Conservation (phyloP, 78 protist genomes). For the Acrasis kona region DNA sequence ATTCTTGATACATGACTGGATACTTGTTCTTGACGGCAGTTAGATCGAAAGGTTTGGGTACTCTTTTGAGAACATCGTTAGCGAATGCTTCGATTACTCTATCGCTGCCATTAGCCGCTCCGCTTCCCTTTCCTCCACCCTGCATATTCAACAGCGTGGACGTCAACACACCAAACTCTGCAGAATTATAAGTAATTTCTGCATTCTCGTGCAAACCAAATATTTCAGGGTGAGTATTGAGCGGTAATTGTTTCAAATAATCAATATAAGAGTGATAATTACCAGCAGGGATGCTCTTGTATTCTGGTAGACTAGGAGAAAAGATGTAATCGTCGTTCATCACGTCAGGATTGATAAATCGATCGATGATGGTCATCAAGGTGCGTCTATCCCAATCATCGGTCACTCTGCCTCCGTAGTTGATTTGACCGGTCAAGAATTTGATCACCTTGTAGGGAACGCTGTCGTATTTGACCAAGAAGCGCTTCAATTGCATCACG, state of each 20-base stretch:
- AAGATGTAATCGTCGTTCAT: constrained; percentile 37
- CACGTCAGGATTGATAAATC: constrained; percentile 16
- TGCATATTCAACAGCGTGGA: constrained; percentile 33
- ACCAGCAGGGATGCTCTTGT: constrained; percentile 2
- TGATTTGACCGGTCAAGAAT: constrained; percentile 61
- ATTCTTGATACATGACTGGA: constrained; percentile 52
- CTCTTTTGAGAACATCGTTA: constrained; percentile 6
- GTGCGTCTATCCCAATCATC: constrained; percentile 82
- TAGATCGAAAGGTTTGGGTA: constrained; percentile 19
- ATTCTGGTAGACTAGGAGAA: constrained; percentile 29
- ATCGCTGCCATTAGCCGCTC: constrained; percentile 8
- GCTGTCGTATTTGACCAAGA: constrained; percentile 52
- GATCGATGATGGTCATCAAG: constrained; percentile 31
- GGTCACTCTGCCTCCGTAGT: constrained; percentile 91
- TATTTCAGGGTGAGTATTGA: constrained; percentile 60
- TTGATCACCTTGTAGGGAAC: constrained; percentile 62
- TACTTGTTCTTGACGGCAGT: constrained; percentile 8
- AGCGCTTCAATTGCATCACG: constrained; percentile 10
- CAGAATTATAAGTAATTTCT: constrained; percentile 54
- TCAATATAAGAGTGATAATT: background rate
- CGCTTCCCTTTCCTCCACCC: background rate
- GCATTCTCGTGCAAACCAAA: constrained; percentile 85
- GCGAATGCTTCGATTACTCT: constrained; percentile 16
- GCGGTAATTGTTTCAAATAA: constrained; percentile 25
- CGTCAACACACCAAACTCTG: constrained; percentile 39